Evolutionary conservation across 2,329 filamentous ascomycete species (phyloP), one percentile per base, ranked within the genome.

Genomic region (Amylocarpus encephaloides): DNA sequence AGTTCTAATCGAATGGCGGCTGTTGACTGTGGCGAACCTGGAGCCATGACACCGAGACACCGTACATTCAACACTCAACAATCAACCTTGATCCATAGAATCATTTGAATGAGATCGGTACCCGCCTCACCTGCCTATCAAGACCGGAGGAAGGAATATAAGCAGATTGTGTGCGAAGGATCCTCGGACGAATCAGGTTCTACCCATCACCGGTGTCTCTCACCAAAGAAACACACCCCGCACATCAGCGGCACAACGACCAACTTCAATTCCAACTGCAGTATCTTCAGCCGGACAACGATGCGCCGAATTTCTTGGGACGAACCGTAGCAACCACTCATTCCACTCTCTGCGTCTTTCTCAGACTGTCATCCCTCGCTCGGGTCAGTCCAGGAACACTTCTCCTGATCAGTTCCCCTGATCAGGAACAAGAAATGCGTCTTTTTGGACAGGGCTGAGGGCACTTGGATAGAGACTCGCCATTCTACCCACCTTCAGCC

Each of bases 1-100:
- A 36, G 30, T 29, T 34, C 7, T 12, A 32, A 50, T 52, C 43
- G 50, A 58, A 50, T 61, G 55, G 58, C 33, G 9, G 44, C 11
- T 33, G 51, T 46, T 41, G 43, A 58, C 50, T 46, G 52, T 44
- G 15, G 50, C 49, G 19, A 43, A 45, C 46, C 40, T 49, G 35
- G 46, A 46, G 35, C 43, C n/a, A n/a, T n/a, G n/a, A n/a, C n/a
- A n/a, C n/a, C n/a, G n/a, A n/a, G n/a, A n/a, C n/a, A n/a, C n/a
- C n/a, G n/a, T n/a, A n/a, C n/a, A n/a, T 43, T 34, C n/a, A 18
- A 12, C 18, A 13, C 18, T 30, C 50, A 48, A 32, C 40, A 48
- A 51, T 43, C 12, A 45, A 48, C 45, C 48, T 13, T 51, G 39
- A 18, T 35, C 48, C 48, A 51, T 48, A 39, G 29, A 35, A 46